Conservation (phyloP, 306 rosid species). For the Pterocarpus santalinus region DNA sequence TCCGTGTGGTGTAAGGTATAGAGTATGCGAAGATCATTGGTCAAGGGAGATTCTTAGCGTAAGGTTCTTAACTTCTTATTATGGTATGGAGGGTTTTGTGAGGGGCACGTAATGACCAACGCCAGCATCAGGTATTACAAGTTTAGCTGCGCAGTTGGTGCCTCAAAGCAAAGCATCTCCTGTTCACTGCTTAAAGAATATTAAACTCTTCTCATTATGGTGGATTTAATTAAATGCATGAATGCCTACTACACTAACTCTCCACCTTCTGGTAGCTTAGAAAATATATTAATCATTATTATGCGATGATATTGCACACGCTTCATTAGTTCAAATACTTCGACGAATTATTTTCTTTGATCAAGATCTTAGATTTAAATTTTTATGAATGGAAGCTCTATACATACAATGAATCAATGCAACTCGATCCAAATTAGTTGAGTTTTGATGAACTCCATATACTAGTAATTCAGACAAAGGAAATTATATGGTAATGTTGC, state of each 20-base stretch:
- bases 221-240: constrained; percentile 1
- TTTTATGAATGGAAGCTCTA: too few species aligned
- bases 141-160: constrained; percentile 46
- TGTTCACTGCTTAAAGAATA: background rate
- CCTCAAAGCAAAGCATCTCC: constrained; percentile 74
- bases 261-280: constrained; percentile 27
- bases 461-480: too few species aligned
- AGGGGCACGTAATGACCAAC: constrained; percentile 67
- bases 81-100: constrained; percentile 54
- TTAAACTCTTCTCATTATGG: background rate
- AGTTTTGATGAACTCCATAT: too few species aligned
- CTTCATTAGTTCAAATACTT: too few species aligned
- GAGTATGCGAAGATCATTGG: constrained; percentile 42
- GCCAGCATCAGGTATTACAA: constrained; percentile 52
- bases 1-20: constrained; percentile 52
- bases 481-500: background rate
- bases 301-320: background rate
- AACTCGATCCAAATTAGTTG: too few species aligned
- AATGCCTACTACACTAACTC: background rate
- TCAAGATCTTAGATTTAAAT: too few species aligned
- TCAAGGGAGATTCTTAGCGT: constrained; percentile 74
- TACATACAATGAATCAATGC: too few species aligned
- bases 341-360: too few species aligned
- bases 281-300: constrained; percentile 6
- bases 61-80: constrained; percentile 37